A percentile compares a stretch with the other conserved stretches of the same genome.
These are phyloP conservation scores for Saccharomyces eubayanus DNA, from an alignment of 805 yeast species.

Conservation along the genomic window DNA sequence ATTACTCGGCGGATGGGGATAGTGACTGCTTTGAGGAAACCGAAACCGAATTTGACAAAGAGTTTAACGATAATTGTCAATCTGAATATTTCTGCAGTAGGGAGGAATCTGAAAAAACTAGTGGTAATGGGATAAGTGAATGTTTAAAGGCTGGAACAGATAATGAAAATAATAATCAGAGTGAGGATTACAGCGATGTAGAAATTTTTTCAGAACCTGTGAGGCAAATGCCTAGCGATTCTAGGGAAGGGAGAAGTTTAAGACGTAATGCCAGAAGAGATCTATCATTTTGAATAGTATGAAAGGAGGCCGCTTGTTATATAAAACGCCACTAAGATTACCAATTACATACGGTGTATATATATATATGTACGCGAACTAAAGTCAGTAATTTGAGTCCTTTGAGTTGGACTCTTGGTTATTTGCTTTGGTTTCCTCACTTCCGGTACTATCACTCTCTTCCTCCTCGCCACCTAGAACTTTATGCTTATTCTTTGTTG, in stretches of 20 bases:
- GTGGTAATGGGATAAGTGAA: background rate
- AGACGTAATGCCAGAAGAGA: background rate
- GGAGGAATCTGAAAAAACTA: background rate
- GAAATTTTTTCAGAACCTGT: background rate
- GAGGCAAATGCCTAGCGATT: background rate
- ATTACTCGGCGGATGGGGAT: background rate
- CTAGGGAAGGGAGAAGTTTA: background rate
- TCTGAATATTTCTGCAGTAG: background rate
- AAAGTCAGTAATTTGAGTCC: background rate
- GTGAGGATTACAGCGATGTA: background rate
- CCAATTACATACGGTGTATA: background rate
- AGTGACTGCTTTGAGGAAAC: background rate
- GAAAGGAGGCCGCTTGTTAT: background rate
- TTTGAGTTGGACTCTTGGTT: background rate
- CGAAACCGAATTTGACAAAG: background rate
- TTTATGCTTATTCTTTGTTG: slow-evolving; percentile 48
- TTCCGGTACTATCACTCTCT: background rate
- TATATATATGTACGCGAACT: background rate
- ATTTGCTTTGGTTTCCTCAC: background rate
- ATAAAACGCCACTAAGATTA: background rate
- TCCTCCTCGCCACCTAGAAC: slow-evolving; percentile 20
- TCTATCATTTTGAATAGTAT: background rate
- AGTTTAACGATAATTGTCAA: background rate
- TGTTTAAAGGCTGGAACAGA: background rate
- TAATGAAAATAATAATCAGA: background rate